Conservation (phyloP, 805 yeast genomes). For the Ogataea nitratoaversa region DNA sequence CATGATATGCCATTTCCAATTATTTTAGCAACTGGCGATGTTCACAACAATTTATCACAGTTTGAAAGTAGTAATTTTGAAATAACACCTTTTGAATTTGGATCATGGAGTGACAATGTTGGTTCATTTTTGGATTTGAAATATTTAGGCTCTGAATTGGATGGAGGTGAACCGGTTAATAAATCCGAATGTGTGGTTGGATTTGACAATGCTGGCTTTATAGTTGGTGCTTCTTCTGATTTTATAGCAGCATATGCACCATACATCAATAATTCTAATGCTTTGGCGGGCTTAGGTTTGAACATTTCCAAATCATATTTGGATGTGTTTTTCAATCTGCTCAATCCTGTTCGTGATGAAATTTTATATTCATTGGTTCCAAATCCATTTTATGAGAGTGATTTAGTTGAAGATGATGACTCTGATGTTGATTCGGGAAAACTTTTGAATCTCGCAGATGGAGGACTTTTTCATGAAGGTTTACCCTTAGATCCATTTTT, state of each 20-base stretch:
- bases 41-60: conserved; percentile 43
- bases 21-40: conserved; percentile 55
- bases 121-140: conserved; percentile 58
- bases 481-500: conserved; percentile 63
- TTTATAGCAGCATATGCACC: conserved; percentile 38
- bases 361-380: conserved; percentile 41
- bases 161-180: conserved; percentile 49
- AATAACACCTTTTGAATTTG: conserved; percentile 65
- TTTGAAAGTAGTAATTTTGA: conserved; percentile 58
- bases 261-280: conserved; percentile 9
- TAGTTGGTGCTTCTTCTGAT: conserved; percentile 75
- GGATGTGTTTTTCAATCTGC: conserved; percentile 19
- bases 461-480: conserved; percentile 42
- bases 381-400: conserved; percentile 35
- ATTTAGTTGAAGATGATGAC: conserved; percentile 31
- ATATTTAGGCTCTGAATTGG: conserved; percentile 61
- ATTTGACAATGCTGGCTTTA: conserved; percentile 73
- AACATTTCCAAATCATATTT: conserved; percentile 13
- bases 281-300: conserved; percentile 14
- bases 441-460: conserved; percentile 24
- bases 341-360: conserved; percentile 44
- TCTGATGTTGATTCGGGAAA: conserved; percentile 14
- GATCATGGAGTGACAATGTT: conserved; percentile 77
- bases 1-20: conserved; percentile 71
- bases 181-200: conserved; percentile 51